A percentile compares a stretch with the other conserved stretches of the same genome.
These are phyloP conservation scores for Phytophthora lateralis DNA, from an alignment of 352 stramenopile genomes.

Conservation along the genomic window DNA sequence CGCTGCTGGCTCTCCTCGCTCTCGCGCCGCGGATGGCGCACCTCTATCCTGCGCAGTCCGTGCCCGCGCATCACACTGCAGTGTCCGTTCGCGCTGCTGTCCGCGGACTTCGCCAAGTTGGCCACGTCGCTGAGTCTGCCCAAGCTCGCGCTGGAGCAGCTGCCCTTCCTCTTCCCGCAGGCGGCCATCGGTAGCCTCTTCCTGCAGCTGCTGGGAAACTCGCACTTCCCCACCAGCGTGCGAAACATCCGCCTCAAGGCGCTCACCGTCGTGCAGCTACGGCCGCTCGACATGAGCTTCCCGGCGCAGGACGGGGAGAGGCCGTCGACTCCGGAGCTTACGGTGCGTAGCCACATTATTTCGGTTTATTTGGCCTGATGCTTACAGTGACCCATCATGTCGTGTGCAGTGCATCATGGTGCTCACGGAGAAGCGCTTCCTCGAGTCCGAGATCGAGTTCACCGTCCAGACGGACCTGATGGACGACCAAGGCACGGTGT, in stretches of 20 bases:
- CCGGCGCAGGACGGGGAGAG: conserved; percentile 37
- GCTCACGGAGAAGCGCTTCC: conserved; percentile 73
- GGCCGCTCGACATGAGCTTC: conserved; percentile 75
- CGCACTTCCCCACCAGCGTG: conserved; percentile 73
- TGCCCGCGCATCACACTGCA: conserved; percentile 82
- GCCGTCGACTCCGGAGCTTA: conserved; percentile 39
- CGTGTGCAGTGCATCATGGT: conserved; percentile 74
- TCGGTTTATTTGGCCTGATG: background rate
- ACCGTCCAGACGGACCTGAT: conserved; percentile 77
- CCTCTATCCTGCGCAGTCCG: conserved; percentile 51
- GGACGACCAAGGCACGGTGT: conserved; percentile 72
- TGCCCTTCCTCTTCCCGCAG: conserved; percentile 83
- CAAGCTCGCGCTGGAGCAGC: conserved; percentile 64
- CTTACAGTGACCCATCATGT: background rate
- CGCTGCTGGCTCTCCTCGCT: conserved; percentile 69
- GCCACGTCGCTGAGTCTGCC: conserved; percentile 74
- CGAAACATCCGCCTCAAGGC: conserved; percentile 60
- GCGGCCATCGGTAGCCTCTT: conserved; percentile 66
- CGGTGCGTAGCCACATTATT: conserved; percentile 30
- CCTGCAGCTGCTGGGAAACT: conserved; percentile 83
- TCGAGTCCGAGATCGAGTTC: conserved; percentile 76
- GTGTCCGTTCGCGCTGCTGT: conserved; percentile 70
- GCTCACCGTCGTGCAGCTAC: conserved; percentile 78
- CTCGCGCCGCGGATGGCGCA: conserved; percentile 63
- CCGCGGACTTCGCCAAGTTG: conserved; percentile 82